Evolutionary conservation across 78 protist species (phyloP), one percentile per base, ranked within the genome.

Genomic region (Diacronema lutheri): DNA sequence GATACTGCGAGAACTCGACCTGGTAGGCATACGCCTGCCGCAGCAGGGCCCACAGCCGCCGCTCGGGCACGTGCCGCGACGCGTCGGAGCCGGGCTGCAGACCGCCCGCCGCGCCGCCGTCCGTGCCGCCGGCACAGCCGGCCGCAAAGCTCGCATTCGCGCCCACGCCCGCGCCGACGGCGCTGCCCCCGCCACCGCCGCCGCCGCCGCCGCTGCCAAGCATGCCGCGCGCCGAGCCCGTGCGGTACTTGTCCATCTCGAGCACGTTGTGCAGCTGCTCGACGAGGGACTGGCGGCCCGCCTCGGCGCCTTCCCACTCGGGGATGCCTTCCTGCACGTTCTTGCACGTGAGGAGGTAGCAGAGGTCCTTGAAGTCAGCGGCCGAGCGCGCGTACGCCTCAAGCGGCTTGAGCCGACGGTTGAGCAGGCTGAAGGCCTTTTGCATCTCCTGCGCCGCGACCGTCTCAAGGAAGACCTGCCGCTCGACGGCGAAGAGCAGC

Each of bases 21-120:
- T 93, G 96, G 84, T 93, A 93, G 40, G 94, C 88, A 41, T 86
- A 79, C 26, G 96, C 93, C 85, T 93, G 96, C 37, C 89, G 87
- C 25, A 93, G 72, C 2, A 93, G 69, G 4, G 71, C 14, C 21
- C 89, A 29, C 31, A 93, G 66, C 10, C 88, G 66, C 38, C 11
- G 5, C 20, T 31, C n/a, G 26, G 81, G 80, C 40, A 88, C 50
- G 16, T 44, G 50, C 50, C 50, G 69, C 69, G 1, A 6, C 69
- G 14, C 38, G 37, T 62, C 69, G 31, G 37, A 4, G 31, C 6
- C 25, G 31, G 5, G 69, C 69, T 62, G 38, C 37, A n/a, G n/a
- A n/a, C n/a, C n/a, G n/a, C n/a, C n/a, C n/a, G n/a, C n/a, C n/a
- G n/a, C n/a, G n/a, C n/a, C n/a, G n/a, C n/a, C n/a, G n/a, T n/a